phyloP scores from a whole-genome alignment of 2,329 filamentous ascomycete genomes.

The Cyanodermella asteris region DNA sequence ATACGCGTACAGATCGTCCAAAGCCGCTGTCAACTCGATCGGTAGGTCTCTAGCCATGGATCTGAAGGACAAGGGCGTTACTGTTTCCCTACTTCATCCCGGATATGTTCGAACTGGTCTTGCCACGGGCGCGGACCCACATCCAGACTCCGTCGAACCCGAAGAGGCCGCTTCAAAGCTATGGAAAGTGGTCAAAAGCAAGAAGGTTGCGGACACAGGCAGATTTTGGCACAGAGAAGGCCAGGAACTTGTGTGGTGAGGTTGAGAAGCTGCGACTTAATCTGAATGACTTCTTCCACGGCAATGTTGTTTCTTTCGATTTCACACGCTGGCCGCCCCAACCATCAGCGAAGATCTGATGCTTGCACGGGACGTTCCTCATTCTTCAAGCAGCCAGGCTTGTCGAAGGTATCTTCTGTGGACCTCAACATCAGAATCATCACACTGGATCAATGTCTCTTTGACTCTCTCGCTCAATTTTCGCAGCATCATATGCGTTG shows the following conservation, averaged over 20 bases:
- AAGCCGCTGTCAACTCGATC: slow-evolving; percentile 23
- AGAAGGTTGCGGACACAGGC: slow-evolving; percentile 19
- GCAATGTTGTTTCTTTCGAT: no score
- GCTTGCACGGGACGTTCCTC: no score
- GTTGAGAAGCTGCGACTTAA: no score
- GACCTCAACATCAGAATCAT: no score
- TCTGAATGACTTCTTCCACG: no score
- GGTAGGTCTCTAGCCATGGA: slow-evolving; percentile 23
- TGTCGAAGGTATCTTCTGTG: no score
- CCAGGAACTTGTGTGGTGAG: slow-evolving; percentile 21
- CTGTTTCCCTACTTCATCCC: slow-evolving; percentile 22
- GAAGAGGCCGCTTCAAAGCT: slow-evolving; percentile 23
- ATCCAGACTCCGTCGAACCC: slow-evolving; percentile 19
- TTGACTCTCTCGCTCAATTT: no score
- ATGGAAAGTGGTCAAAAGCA: slow-evolving; percentile 19
- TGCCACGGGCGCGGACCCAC: slow-evolving; percentile 7
- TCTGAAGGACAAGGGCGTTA: slow-evolving; percentile 17
- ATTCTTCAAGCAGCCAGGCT: no score
- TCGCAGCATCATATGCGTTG: no score
- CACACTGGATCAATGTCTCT: no score
- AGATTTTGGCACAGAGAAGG: slow-evolving; percentile 24
- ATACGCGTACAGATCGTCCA: slow-evolving; percentile 23
- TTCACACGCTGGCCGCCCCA: no score
- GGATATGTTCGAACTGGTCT: slow-evolving; percentile 20
- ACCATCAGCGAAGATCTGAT: no score